phyloP scores from a whole-genome alignment of 2,329 filamentous ascomycete species.

The Sclerotinia subarctica region DNA sequence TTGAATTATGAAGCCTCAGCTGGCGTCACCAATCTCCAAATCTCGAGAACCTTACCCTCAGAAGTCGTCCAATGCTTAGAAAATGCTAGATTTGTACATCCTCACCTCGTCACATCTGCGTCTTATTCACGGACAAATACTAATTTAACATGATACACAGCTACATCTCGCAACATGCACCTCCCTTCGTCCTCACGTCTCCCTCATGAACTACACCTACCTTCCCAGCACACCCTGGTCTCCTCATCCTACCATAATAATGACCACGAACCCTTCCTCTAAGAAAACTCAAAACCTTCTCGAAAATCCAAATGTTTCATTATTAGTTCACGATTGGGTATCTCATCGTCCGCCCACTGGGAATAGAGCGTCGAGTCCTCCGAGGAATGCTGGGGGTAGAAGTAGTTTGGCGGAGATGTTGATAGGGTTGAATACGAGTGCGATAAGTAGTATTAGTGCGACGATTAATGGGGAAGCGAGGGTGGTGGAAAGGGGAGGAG shows the following conservation, averaged over 20 bases:
- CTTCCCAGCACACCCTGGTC: slow-evolving; percentile 73
- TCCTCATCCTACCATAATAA: slow-evolving; percentile 79
- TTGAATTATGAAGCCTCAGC: slow-evolving; percentile 74
- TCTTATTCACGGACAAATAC: not conserved
- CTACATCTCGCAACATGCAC: slow-evolving; percentile 93
- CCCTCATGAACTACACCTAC: slow-evolving; percentile 99
- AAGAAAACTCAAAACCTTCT: slow-evolving; percentile 80
- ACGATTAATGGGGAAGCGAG: slow-evolving; percentile 88
- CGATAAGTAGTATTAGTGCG: slow-evolving; percentile 82
- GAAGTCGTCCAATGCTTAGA: slow-evolving; percentile 90
- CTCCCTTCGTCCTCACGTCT: slow-evolving; percentile 81
- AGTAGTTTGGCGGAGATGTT: slow-evolving; percentile 80
- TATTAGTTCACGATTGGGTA: slow-evolving; percentile 98
- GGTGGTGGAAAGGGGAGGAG: slow-evolving; percentile 67
- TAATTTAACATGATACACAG: slow-evolving; percentile 44
- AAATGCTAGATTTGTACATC: slow-evolving; percentile 85
- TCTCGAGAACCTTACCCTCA: slow-evolving; percentile 67
- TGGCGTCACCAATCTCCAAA: slow-evolving; percentile 62
- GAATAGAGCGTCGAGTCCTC: slow-evolving; percentile 51
- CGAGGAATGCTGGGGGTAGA: slow-evolving; percentile 59
- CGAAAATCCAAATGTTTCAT: slow-evolving; percentile 80
- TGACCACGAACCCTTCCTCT: slow-evolving; percentile 80
- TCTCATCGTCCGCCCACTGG: slow-evolving; percentile 85
- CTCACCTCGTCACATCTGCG: not conserved
- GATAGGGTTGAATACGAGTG: slow-evolving; percentile 85